A percentile compares a stretch with the other conserved stretches of the same genome.
Conservation (phyloP, 2,329 filamentous ascomycete genomes). For the Colletotrichum cereale region DNA sequence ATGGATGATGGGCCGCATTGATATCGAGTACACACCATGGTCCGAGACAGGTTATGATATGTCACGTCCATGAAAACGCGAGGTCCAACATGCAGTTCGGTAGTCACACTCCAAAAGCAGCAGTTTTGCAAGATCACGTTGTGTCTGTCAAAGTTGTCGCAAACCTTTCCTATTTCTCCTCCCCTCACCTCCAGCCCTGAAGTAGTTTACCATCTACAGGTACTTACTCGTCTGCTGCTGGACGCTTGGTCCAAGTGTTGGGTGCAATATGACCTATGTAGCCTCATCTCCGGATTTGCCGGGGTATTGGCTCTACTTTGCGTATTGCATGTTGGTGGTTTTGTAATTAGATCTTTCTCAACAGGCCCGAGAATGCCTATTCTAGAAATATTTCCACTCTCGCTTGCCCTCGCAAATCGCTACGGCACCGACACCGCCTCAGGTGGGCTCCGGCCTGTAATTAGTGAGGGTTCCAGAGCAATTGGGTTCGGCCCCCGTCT, state of each 20-base stretch:
- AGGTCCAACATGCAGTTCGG: constrained; percentile 6
- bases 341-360: constrained; percentile 32
- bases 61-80: constrained; percentile 11
- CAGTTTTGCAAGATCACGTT: constrained; percentile 8
- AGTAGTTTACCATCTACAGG: neutral
- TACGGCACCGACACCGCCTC: constrained; percentile 32
- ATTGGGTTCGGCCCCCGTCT: constrained; percentile 1
- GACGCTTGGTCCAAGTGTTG: constrained; percentile 18
- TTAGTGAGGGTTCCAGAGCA: constrained; percentile 28
- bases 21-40: no score
- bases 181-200: neutral
- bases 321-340: constrained; percentile 2
- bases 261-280: constrained; percentile 20
- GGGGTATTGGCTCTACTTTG: constrained; percentile 19
- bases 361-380: constrained; percentile 23
- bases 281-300: constrained; percentile 34
- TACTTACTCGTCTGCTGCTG: neutral
- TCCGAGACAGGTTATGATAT: constrained; percentile 9
- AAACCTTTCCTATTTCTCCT: neutral
- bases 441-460: constrained; percentile 23
- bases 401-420: constrained; percentile 27
- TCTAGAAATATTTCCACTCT: constrained; percentile 35
- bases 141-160: constrained; percentile 12
- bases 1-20: neutral
- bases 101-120: constrained; percentile 10